Base-by-base conservation (phyloP, 179 eudicot species). In the Silene vulgaris region DNA sequence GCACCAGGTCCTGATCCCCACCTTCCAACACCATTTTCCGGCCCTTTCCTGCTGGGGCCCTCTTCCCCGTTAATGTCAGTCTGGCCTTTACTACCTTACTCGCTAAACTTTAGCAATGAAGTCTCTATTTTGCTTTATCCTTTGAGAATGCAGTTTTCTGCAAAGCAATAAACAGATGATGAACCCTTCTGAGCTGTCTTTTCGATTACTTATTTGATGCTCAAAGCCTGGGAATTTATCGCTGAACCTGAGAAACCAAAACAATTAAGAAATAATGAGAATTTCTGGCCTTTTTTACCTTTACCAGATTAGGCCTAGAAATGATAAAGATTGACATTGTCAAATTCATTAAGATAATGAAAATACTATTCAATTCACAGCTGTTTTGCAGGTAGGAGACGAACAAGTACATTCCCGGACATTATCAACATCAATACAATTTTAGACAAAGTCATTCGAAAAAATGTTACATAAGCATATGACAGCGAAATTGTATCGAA, bases 1-100 rank as follows among this genome's bases (percentile, higher is more conserved):
- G 76, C 71, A 61, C 74, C 59, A 65, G 60, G 67, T 75, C 78
- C 11, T 72, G 77, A 72, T 82, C 82, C 76, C 81, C 81, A 60
- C 77, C 74, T 82, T 78, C 79, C 32, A 35, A 56, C 72, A 75
- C 79, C 84, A 81, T 81, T 8, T 72, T 54, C 65, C 65, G 5
- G 3, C 50, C 50, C n/a, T 40, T 43, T 8, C 35, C 35, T 30
- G 35, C 4, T 3, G 35, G 35, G 35, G 26, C 35, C 35, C 35
- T 2, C 72, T 11, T 13, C 20, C 48, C 26, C 69, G 48, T 17
- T 12, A 8, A 57, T 35, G 40, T 35, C 40, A 35, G 40, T 4
- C 40, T 35, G 40, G 40, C 23, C 69, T 26, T 43, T 0, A 23
- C 57, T 19, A n/a, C 45, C 67, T 17, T 35, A 72, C 67, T 43